Conservation (phyloP, 371 early-diverging fungal genomes). For the Rhizopus microsporus region DNA sequence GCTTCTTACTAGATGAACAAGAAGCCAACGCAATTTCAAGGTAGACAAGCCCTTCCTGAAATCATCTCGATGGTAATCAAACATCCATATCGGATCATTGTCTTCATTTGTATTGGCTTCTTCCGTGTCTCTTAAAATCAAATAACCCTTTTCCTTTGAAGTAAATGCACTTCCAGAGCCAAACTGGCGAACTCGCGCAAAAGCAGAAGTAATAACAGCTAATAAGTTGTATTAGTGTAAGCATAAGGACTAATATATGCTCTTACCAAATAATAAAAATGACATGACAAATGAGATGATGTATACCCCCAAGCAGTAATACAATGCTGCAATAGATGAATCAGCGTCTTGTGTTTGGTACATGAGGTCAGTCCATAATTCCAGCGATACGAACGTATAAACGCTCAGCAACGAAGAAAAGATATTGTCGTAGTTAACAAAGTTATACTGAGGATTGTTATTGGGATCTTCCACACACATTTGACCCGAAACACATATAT, state of each 20-base stretch:
- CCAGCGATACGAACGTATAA: constrained; percentile 57
- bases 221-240: neutral
- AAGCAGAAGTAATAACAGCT: constrained; percentile 66
- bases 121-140: constrained; percentile 31
- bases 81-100: constrained; percentile 45
- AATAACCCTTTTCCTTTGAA: constrained; percentile 38
- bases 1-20: constrained; percentile 47
- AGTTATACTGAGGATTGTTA: constrained; percentile 49
- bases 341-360: constrained; percentile 59
- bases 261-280: constrained; percentile 56
- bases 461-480: constrained; percentile 48
- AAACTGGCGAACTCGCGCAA: constrained; percentile 57
- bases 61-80: constrained; percentile 48
- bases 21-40: constrained; percentile 30
- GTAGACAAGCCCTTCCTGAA: constrained; percentile 28
- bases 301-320: constrained; percentile 56
- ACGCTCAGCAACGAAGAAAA: constrained; percentile 52
- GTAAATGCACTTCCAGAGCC: constrained; percentile 57
- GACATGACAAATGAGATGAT: constrained; percentile 57
- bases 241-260: neutral
- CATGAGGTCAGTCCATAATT: constrained; percentile 61
- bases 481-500: constrained; percentile 46
- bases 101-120: constrained; percentile 18
- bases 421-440: constrained; percentile 56
- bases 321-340: constrained; percentile 48